Evolutionary conservation across 805 yeast species (phyloP), one percentile per base, ranked within the genome.

Genomic region (Saccharomyces paradoxus): DNA sequence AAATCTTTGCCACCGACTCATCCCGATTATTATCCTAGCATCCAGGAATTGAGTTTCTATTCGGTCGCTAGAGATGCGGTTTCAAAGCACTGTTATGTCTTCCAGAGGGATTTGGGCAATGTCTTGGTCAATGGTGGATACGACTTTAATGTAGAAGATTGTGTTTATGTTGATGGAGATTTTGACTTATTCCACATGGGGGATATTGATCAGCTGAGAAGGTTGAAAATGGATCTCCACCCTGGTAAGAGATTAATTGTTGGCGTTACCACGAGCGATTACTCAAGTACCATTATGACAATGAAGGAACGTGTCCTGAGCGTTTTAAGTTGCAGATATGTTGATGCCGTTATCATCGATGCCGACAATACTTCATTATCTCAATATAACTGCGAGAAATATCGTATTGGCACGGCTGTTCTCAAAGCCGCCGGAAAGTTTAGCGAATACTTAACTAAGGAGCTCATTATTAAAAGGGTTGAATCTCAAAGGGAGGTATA

Each of bases 121-220:
- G 74, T 53, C 9, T 1, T 66, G 21, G 63, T 66, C 0, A 32
- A 52, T n/a, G 66, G 65, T 13, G 58, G 56, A 2, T 58, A 50
- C 53, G 22, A 52, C 9, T 30, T 52, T 13, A 21, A 41, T 4
- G 22, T 41, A 28, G 26, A 21, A 9, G 49, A 55, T 8, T 24
- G 50, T 6, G 50, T 56, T 26, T 53, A 64, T 12, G 53, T 89
- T 17, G 86, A 82, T 59, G 98, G 97, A 12, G 86, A 87, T 1
- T 94, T 91, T 73, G 99, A 94, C 69, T 76, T 94, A 53, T 91
- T 94, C 72, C 90, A 89, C 68, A 90, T 96, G 22, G 97, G 96
- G 22, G 97, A 94, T 68, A 88, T 92, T 55, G 86, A 83, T 60
- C 85, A 85, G 9, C 74, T 92, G 57, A 73, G 78, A 55, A 66